A percentile compares a stretch with the other conserved stretches of the same genome.
Conservation (phyloP, 768 basidiomycete species). For the Panus rudis region DNA sequence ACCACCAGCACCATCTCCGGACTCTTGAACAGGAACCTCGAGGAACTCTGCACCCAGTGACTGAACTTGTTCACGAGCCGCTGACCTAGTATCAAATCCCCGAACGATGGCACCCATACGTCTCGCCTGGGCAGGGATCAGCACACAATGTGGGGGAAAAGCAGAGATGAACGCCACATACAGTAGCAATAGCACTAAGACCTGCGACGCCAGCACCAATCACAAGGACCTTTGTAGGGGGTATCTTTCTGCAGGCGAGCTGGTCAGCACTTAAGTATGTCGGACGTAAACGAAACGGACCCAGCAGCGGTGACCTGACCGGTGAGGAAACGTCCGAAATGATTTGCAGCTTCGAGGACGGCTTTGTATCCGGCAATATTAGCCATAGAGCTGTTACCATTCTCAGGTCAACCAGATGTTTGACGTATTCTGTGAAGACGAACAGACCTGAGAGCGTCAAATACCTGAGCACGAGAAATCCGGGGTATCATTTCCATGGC, state of each 20-base stretch:
- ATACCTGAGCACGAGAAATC: constrained; percentile 85
- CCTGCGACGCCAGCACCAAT: constrained; percentile 90
- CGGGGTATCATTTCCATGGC: constrained; percentile 93
- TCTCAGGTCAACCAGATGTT: not conserved
- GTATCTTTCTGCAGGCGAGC: constrained; percentile 42
- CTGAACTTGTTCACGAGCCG: constrained; percentile 83
- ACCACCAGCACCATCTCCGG: constrained; percentile 75
- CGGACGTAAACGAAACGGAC: constrained; percentile 34
- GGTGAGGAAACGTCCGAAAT: constrained; percentile 84
- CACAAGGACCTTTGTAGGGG: constrained; percentile 79
- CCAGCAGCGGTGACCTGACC: constrained; percentile 90
- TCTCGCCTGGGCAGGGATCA: constrained; percentile 46
- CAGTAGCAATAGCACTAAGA: constrained; percentile 81
- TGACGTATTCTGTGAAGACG: not conserved
- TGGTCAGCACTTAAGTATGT: not conserved
- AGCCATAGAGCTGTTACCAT: constrained; percentile 71
- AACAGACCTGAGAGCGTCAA: constrained; percentile 74
- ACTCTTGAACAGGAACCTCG: constrained; percentile 75
- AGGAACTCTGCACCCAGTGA: constrained; percentile 87
- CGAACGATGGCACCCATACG: constrained; percentile 84
- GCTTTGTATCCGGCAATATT: constrained; percentile 94
- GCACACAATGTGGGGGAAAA: not conserved
- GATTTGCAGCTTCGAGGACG: constrained; percentile 83
- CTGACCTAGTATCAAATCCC: constrained; percentile 81
- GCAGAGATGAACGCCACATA: constrained; percentile 23